Conservation (phyloP, 2,329 filamentous ascomycete genomes). For the Metarhizium humberi region DNA sequence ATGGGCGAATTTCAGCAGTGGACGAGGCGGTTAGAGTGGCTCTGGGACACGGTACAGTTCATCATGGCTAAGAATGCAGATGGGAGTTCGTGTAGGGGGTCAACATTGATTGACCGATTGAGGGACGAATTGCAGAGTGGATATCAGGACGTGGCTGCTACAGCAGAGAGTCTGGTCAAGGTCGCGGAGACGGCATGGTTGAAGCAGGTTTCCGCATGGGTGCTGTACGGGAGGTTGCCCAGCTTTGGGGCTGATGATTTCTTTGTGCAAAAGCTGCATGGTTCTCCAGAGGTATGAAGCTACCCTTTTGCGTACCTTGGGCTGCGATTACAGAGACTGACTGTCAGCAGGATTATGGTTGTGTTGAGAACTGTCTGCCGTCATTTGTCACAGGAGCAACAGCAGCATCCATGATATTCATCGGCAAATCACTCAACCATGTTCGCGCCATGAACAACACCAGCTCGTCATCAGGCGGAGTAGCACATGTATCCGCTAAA, state of each 20-base stretch:
- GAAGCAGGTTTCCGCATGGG: slow-evolving; percentile 81
- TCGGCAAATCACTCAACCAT: slow-evolving; percentile 82
- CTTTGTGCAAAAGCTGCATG: slow-evolving; percentile 54
- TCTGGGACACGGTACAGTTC: slow-evolving; percentile 64
- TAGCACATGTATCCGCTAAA: slow-evolving; percentile 58
- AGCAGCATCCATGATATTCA: slow-evolving; percentile 78
- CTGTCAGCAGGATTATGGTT: slow-evolving; percentile 42
- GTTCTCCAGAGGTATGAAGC: slow-evolving; percentile 29
- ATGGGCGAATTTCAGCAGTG: slow-evolving; percentile 81
- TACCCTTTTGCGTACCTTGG: neutral
- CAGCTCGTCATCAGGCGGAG: slow-evolving; percentile 36
- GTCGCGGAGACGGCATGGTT: slow-evolving; percentile 87
- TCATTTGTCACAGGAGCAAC: slow-evolving; percentile 68
- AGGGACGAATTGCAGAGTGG: slow-evolving; percentile 74
- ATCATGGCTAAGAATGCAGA: slow-evolving; percentile 42
- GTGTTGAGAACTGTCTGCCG: slow-evolving; percentile 56
- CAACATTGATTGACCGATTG: slow-evolving; percentile 67
- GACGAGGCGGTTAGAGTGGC: slow-evolving; percentile 77
- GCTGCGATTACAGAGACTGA: neutral
- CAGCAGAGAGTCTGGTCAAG: slow-evolving; percentile 61
- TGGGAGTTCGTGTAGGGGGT: slow-evolving; percentile 48
- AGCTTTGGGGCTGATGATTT: slow-evolving; percentile 75
- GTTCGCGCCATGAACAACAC: slow-evolving; percentile 50
- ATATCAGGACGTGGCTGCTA: slow-evolving; percentile 74
- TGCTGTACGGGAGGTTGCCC: slow-evolving; percentile 79